Evolutionary conservation across 768 basidiomycete genomes (phyloP).

Genomic region (Rhodotorula babjevae): DNA sequence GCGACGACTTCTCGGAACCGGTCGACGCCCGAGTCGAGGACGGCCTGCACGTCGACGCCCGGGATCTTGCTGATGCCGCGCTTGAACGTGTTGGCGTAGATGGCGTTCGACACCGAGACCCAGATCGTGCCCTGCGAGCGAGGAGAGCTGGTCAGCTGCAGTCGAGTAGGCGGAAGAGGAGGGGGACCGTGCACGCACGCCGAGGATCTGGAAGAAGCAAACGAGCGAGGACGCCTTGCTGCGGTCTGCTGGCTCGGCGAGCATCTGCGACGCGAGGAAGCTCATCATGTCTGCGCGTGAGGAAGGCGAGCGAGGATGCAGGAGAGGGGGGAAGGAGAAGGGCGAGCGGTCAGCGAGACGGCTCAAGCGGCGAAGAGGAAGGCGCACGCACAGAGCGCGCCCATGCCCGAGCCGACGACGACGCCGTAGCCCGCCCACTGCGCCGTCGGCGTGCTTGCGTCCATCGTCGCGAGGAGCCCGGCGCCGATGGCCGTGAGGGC

Average conservation of each 20-base stretch:
- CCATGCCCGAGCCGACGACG: constrained; percentile 24
- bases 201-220: constrained; percentile 30
- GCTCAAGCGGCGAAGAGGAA: too few species aligned
- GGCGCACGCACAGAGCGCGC: not conserved
- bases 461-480: constrained; percentile 20
- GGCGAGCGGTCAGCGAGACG: not conserved
- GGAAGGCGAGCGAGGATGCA: too few species aligned
- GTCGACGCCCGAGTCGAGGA: constrained; percentile 24
- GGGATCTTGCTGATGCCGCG: constrained; percentile 8
- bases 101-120: constrained; percentile 20
- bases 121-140: constrained; percentile 11
- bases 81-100: constrained; percentile 32
- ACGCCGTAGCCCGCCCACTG: constrained; percentile 25
- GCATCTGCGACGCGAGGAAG: constrained; percentile 24
- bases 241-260: not conserved
- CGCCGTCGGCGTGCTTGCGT: constrained; percentile 1
- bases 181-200: not conserved
- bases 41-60: constrained; percentile 21
- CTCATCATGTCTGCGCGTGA: constrained; percentile 14
- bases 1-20: constrained; percentile 27
- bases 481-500: constrained; percentile 21
- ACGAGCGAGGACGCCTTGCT: constrained; percentile 22
- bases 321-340: too few species aligned
- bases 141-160: not conserved
- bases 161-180: not conserved